phyloP scores from a whole-genome alignment of 306 rosid species.

The Malus sylvestris region DNA sequence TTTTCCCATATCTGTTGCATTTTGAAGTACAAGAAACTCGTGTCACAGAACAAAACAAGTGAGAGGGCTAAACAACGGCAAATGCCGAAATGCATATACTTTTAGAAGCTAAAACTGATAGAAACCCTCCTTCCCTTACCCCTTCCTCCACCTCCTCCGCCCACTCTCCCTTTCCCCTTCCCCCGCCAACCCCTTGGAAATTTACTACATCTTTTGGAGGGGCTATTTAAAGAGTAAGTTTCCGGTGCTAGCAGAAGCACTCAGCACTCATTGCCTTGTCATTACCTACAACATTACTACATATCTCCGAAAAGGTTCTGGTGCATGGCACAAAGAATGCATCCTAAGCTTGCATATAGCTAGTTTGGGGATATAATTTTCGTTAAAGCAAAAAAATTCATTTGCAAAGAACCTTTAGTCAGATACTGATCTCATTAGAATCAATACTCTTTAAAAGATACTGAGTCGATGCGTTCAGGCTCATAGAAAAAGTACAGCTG shows the following conservation, averaged over 20 bases:
- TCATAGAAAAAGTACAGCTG: neutral
- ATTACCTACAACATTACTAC: neutral
- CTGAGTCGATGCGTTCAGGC: neutral
- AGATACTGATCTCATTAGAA: neutral
- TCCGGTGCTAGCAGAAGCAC: neutral
- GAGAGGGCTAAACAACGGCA: neutral
- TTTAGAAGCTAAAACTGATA: neutral
- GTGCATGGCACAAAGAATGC: neutral
- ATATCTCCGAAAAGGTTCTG: neutral
- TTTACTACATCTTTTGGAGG: neutral
- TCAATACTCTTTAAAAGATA: neutral
- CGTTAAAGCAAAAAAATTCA: neutral
- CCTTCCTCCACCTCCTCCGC: neutral
- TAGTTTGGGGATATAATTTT: neutral
- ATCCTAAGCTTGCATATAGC: neutral
- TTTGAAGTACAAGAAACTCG: neutral
- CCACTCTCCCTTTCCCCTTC: neutral
- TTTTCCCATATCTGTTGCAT: constrained; percentile 65
- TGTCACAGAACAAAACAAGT: neutral
- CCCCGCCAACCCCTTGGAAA: neutral
- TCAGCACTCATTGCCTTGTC: neutral
- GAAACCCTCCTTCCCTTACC: neutral
- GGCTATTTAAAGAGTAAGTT: neutral
- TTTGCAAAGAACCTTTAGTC: neutral
- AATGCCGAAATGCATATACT: neutral